Percentiles rank a stretch among this genome's conserved stretches.
These are phyloP conservation scores for Macroventuria anomochaeta DNA, from an alignment of 2,329 filamentous ascomycete genomes.

Conservation along the genomic window DNA sequence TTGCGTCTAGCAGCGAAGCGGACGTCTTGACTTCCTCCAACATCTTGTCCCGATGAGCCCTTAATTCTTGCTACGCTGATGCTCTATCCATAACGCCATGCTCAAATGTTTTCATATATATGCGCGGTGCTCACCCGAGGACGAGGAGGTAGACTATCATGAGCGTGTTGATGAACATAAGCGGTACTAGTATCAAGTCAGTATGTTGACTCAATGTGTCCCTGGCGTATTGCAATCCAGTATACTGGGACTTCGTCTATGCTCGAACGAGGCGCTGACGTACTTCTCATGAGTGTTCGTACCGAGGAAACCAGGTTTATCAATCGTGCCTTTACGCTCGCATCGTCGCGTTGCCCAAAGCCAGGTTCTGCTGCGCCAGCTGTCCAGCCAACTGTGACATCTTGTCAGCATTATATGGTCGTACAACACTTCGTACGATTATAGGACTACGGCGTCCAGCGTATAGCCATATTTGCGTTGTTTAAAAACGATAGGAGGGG, in stretches of 20 bases:
- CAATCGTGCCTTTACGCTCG: constrained; percentile 83
- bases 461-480: too few species aligned
- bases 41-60: too few species aligned
- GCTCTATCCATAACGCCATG: background rate
- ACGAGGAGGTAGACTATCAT: constrained; percentile 49
- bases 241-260: background rate
- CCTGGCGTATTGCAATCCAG: background rate
- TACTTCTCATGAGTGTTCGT: constrained; percentile 91
- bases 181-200: constrained; percentile 41
- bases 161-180: constrained; percentile 50
- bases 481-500: background rate
- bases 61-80: background rate
- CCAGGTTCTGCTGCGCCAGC: constrained; percentile 68
- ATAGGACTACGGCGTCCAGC: too few species aligned
- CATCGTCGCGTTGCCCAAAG: constrained; percentile 74
- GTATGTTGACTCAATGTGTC: background rate
- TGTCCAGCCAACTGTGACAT: constrained; percentile 77
- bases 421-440: background rate
- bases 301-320: constrained; percentile 91
- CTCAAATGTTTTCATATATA: background rate
- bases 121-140: constrained; percentile 37
- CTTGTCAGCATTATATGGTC: background rate
- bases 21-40: background rate
- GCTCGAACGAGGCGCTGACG: constrained; percentile 44
- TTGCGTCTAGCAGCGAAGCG: background rate